These are phyloP conservation scores for Aspergillus floridensis DNA, from an alignment of 2,329 filamentous ascomycete species.

Conservation along the genomic window DNA sequence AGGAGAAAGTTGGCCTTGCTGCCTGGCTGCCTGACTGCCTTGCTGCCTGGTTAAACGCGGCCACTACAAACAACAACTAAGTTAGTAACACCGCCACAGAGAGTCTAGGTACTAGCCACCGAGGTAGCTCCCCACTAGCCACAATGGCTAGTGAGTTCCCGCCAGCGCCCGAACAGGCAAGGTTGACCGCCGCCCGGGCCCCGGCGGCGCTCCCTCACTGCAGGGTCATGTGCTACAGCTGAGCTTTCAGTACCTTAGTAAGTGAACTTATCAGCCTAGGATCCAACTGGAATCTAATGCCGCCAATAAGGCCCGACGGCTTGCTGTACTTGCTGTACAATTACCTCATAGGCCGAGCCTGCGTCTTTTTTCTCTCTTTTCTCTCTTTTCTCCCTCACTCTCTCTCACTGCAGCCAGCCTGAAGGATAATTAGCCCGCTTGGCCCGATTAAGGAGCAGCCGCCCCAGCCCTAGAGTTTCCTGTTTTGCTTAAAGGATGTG, in stretches of 20 bases:
- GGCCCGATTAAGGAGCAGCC: not conserved
- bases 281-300: not conserved
- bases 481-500: not conserved
- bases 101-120: too few species aligned
- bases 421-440: not conserved
- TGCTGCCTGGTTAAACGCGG: not conserved
- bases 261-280: not conserved
- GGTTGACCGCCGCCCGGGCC: not conserved
- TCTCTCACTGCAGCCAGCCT: not conserved
- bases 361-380: not conserved
- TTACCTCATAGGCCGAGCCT: not conserved
- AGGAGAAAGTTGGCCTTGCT: slow-evolving; percentile 9
- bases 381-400: not conserved
- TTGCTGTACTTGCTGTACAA: not conserved
- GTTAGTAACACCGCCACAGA: not conserved
- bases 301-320: not conserved
- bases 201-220: not conserved
- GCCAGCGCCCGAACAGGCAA: not conserved
- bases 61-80: not conserved
- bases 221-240: slow-evolving; percentile 1
- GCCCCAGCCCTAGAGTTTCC: not conserved
- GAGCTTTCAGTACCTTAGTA: too few species aligned
- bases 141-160: not conserved
- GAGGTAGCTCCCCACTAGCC: not conserved
- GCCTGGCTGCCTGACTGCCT: too few species aligned